Evolutionary conservation across 768 basidiomycete species (phyloP).

Genomic region (Cystobasidium onofrii): DNA sequence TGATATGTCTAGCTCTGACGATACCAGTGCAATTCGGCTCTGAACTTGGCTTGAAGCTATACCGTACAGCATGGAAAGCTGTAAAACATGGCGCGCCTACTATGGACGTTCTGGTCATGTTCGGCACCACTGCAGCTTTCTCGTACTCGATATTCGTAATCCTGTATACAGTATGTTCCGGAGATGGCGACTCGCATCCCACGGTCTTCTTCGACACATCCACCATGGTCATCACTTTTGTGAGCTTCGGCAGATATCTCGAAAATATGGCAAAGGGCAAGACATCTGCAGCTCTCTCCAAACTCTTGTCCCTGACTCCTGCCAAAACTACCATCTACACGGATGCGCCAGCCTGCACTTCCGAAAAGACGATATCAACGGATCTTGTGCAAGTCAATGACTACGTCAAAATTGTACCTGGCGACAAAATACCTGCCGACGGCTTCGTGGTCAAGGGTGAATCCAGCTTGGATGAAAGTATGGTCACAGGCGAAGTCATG

Average conservation of each 20-base stretch:
- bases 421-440: conserved; percentile 93
- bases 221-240: conserved; percentile 96
- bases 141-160: conserved; percentile 73
- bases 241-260: conserved; percentile 86
- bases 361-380: conserved; percentile 83
- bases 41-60: conserved; percentile 62
- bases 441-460: conserved; percentile 79
- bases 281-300: conserved; percentile 90
- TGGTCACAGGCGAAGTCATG: conserved; percentile 87
- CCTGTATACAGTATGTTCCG: conserved; percentile 50
- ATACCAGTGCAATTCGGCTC: conserved; percentile 91
- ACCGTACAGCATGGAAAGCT: conserved; percentile 80
- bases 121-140: conserved; percentile 90
- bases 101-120: conserved; percentile 95
- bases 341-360: conserved; percentile 54
- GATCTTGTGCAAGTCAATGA: conserved; percentile 94
- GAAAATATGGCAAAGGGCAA: conserved; percentile 96
- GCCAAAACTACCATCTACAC: conserved; percentile 94
- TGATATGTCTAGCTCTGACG: conserved; percentile 66
- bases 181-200: conserved; percentile 62
- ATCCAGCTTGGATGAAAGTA: conserved; percentile 88
- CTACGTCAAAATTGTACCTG: conserved; percentile 83
- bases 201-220: conserved; percentile 96
- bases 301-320: conserved; percentile 89
- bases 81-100: conserved; percentile 81